Conservation (phyloP, 257 asterid species). For the Fraxinus excelsior region DNA sequence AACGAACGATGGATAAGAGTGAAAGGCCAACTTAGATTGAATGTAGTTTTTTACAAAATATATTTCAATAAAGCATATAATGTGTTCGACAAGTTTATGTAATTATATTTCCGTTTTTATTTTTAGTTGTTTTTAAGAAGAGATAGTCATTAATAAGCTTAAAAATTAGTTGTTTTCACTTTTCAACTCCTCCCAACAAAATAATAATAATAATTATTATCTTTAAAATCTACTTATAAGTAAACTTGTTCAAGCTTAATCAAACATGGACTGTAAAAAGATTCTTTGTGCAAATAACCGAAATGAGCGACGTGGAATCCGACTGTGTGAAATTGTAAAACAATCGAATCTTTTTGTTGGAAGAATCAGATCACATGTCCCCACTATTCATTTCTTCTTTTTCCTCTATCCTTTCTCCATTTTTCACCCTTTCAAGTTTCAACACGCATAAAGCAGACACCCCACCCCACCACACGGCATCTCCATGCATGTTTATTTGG, state of each 20-base stretch:
- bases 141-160: too few species aligned
- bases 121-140: too few species aligned
- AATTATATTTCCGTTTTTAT: too few species aligned
- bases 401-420: conserved; percentile 2
- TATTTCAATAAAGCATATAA: too few species aligned
- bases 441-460: conserved; percentile 5
- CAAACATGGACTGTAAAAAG: background rate
- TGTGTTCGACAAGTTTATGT: too few species aligned
- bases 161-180: too few species aligned
- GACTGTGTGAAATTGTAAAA: conserved; percentile 14
- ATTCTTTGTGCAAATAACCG: conserved; percentile 2
- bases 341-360: conserved; percentile 27
- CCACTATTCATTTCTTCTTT: background rate
- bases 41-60: too few species aligned
- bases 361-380: conserved; percentile 2
- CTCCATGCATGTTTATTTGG: background rate
- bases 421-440: conserved; percentile 13
- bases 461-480: background rate
- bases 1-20: too few species aligned
- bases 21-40: too few species aligned
- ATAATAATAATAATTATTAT: too few species aligned
- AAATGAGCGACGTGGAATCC: conserved; percentile 41
- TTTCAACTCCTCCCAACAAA: too few species aligned
- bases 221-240: background rate
- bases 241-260: background rate